These are phyloP conservation scores for Diaporthe velutina DNA, from an alignment of 2,329 filamentous ascomycete genomes.

Conservation along the genomic window DNA sequence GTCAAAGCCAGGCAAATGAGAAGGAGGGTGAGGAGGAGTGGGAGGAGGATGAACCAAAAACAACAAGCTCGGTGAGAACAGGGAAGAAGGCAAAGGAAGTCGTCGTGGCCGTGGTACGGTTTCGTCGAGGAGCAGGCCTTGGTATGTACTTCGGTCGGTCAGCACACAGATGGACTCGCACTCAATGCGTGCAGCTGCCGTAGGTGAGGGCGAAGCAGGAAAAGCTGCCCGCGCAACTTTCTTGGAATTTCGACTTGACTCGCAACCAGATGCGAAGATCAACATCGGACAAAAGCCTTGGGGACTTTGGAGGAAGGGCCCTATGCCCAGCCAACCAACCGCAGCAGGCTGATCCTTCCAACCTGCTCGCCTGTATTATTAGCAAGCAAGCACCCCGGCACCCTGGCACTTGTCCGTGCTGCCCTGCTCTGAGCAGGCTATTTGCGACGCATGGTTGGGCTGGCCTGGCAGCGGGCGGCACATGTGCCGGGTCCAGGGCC, in stretches of 20 bases:
- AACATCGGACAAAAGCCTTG: conserved; percentile 23
- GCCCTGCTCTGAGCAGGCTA: not conserved
- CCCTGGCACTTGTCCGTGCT: not conserved
- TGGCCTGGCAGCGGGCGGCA: conserved; percentile 1
- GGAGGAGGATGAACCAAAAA: not conserved
- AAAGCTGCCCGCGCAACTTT: not conserved
- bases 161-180: not conserved
- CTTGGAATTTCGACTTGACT: conserved; percentile 28
- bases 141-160: conserved; percentile 9
- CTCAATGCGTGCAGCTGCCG: conserved; percentile 11
- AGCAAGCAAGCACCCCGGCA: conserved; percentile 6
- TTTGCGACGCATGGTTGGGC: not conserved
- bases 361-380: conserved; percentile 28
- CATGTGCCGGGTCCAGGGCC: conserved; percentile 28
- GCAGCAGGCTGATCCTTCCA: conserved; percentile 32
- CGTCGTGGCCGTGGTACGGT: conserved; percentile 2
- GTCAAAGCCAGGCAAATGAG: not conserved
- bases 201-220: not conserved
- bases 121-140: not conserved
- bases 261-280: conserved; percentile 10
- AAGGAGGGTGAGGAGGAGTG: not conserved
- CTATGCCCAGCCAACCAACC: conserved; percentile 30
- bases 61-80: not conserved
- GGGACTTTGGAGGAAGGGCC: conserved; percentile 20
- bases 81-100: conserved; percentile 15